These are phyloP conservation scores for Dioscorea zingiberensis DNA, from an alignment of 106 monocot genomes.

Conservation along the genomic window DNA sequence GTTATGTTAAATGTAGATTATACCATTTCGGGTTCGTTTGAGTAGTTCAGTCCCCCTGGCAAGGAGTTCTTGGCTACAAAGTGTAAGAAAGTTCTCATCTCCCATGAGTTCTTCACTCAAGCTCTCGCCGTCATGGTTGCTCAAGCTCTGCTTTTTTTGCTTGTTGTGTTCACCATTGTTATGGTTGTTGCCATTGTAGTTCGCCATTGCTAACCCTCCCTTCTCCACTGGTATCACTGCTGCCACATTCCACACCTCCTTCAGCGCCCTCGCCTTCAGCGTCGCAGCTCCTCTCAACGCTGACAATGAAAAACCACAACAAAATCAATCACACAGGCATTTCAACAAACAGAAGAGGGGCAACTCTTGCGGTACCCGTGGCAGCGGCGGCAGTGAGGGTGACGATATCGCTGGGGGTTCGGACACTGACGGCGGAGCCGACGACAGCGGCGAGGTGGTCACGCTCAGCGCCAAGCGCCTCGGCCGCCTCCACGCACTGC, in stretches of 20 bases:
- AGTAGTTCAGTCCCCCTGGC: slow-evolving; percentile 80
- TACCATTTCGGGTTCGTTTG: slow-evolving; percentile 91
- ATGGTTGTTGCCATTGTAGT: no score
- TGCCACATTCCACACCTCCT: slow-evolving; percentile 95
- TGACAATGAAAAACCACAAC: slow-evolving; percentile 4
- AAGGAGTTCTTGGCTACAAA: slow-evolving; percentile 73
- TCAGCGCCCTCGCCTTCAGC: slow-evolving; percentile 80
- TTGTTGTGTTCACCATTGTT: slow-evolving; percentile 2
- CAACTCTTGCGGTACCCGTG: not conserved
- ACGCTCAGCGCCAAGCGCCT: slow-evolving; percentile 7
- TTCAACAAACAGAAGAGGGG: not conserved
- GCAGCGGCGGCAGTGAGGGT: slow-evolving; percentile 13
- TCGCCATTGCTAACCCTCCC: slow-evolving; percentile 19
- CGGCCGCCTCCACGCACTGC: slow-evolving; percentile 14
- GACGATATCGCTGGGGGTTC: slow-evolving; percentile 8
- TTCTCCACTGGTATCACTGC: slow-evolving; percentile 93
- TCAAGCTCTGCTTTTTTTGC: slow-evolving; percentile 15
- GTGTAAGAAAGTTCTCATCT: slow-evolving; percentile 54
- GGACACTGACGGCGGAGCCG: slow-evolving; percentile 12
- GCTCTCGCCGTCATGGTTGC: slow-evolving; percentile 14
- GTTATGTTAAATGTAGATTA: no score
- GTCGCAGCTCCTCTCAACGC: slow-evolving; percentile 89
- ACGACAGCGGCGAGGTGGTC: slow-evolving; percentile 14
- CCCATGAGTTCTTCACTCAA: slow-evolving; percentile 38
- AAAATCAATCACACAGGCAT: not conserved